Conservation (phyloP, 306 rosid species). For the Fragaria ananassa region DNA sequence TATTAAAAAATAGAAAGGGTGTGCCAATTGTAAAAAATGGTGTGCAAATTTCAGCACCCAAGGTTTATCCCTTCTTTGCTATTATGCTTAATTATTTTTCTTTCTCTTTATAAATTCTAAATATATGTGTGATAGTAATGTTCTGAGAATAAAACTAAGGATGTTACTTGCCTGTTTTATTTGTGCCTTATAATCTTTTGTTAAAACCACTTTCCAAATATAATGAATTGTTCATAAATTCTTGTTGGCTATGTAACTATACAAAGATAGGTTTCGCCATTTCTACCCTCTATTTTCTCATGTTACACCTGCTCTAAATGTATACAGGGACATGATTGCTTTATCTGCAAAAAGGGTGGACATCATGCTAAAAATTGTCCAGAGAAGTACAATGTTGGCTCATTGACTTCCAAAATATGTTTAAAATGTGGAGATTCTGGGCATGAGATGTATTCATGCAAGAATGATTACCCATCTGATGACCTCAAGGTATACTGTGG, state of each 20-base stretch:
- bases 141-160: background rate
- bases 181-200: background rate
- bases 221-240: background rate
- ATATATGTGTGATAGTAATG: background rate
- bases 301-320: background rate
- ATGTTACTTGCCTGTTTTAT: background rate
- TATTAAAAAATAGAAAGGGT: no score
- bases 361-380: constrained; percentile 90
- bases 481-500: constrained; percentile 67
- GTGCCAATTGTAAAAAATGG: no score
- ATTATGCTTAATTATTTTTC: background rate
- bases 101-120: background rate
- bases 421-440: constrained; percentile 80
- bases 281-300: background rate
- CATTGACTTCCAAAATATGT: constrained; percentile 46
- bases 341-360: constrained; percentile 69
- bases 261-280: background rate
- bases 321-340: constrained; percentile 66
- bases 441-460: constrained; percentile 86
- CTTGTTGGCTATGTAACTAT: background rate
- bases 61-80: background rate
- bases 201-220: background rate
- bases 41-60: no score
- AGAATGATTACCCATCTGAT: constrained; percentile 48
- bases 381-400: constrained; percentile 45